Percentiles rank a stretch among this genome's conserved stretches.
Evolutionary conservation across 306 rosid genomes (phyloP).

Genomic region (Argentina anserina): DNA sequence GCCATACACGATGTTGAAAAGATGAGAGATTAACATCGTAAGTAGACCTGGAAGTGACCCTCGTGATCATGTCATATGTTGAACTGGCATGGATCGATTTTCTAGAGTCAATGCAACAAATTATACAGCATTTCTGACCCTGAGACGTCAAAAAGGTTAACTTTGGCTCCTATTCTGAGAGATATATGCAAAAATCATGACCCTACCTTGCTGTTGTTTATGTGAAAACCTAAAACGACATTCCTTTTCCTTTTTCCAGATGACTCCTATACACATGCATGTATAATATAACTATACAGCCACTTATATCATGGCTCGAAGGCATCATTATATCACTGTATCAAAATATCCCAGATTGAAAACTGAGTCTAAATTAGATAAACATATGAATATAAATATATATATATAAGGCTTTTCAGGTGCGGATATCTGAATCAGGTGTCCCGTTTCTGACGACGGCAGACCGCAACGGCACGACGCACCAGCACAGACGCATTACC

Average conservation of each 20-base stretch:
- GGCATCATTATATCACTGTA: conserved; percentile 45
- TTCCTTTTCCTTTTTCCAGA: conserved; percentile 27
- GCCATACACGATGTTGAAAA: neutral
- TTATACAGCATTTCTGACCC: conserved; percentile 18
- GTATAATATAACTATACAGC: neutral
- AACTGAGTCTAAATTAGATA: neutral
- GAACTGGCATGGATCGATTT: conserved; percentile 11
- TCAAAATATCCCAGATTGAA: neutral
- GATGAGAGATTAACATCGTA: neutral
- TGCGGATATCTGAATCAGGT: too few species aligned
- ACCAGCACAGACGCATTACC: too few species aligned
- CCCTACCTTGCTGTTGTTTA: conserved; percentile 10
- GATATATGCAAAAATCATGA: conserved; percentile 29
- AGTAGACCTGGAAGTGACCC: conserved; percentile 13
- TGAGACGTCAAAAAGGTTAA: conserved; percentile 36
- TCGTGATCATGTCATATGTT: conserved; percentile 12
- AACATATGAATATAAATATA: neutral
- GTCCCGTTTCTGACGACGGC: too few species aligned
- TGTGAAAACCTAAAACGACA: neutral
- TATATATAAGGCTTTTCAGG: too few species aligned
- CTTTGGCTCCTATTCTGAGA: conserved; percentile 48
- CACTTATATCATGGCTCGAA: conserved; percentile 27
- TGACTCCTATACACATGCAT: conserved; percentile 11
- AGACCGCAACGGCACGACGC: too few species aligned
- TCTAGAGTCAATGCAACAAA: conserved; percentile 54